Evolutionary conservation across 2,329 filamentous ascomycete genomes (phyloP), one percentile per base, ranked within the genome.

Genomic region (Coleophoma cylindrospora): DNA sequence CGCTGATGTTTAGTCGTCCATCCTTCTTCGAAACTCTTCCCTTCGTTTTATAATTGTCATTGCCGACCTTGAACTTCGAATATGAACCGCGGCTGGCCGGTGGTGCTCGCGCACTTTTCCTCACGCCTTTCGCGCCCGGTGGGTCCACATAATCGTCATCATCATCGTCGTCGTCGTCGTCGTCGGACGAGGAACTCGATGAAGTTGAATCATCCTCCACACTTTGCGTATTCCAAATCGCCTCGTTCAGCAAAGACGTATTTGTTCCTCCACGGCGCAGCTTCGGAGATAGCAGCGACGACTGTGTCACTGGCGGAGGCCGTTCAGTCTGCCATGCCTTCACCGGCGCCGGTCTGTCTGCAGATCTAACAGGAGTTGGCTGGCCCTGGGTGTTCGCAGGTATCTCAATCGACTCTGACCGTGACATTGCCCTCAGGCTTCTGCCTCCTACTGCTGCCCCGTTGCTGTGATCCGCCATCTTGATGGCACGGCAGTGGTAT

Each of bases 1-100:
- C 75, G 4, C 83, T 86, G 54, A 91, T 87, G 54, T 81, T 82
- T 45, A 91, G 67, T 19, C 87, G 76, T 0, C 87, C 87, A 64
- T 91, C 87, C 43, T 71, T 75, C 64, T 81, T 86, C 3, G 77
- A 82, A 1, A 89, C 77, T 54, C 74, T 81, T 21, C 84, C 85
- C 54, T 75, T 81, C 1, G 82, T 87, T 17, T 71, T 74, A 66
- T 83, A 87, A 45, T 85, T 71, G 3, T 86, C 76, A 57, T 89
- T 86, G 5, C 74, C 75, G 15, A 89, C 72, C 37, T 71, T 71
- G 64, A 89, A 85, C 3, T 72, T 73, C 0, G 76, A 71, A 56
- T 75, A 83, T 43, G 49, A 47, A 3, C 56, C 54, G 49, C 44
- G 49, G 4, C 45, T 48, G 11, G 38, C 17, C 45, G 14, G 38